phyloP scores from a whole-genome alignment of 306 rosid genomes.

The Argentina anserina region DNA sequence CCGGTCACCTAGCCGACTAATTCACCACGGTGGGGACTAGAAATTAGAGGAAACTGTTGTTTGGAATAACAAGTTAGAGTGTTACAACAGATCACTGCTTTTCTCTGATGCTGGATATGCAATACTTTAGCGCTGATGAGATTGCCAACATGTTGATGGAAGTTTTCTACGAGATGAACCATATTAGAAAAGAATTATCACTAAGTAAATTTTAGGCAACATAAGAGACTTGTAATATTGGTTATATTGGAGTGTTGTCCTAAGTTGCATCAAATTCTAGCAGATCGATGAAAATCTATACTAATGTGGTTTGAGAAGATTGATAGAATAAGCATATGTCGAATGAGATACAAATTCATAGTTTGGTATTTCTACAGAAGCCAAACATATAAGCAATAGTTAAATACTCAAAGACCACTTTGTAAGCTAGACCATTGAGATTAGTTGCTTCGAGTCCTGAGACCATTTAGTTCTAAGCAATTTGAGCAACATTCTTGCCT shows the following conservation, averaged over 20 bases:
- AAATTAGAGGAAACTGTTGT: background rate
- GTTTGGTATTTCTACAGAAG: background rate
- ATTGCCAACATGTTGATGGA: background rate
- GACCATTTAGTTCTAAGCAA: slow-evolving; percentile 62
- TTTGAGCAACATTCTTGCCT: slow-evolving; percentile 72
- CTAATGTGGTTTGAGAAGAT: background rate
- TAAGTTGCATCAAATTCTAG: background rate
- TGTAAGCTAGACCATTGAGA: background rate
- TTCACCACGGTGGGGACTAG: background rate
- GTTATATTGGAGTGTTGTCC: background rate
- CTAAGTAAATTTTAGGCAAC: too few species aligned
- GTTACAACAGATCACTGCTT: background rate
- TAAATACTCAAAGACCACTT: background rate
- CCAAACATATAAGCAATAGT: background rate
- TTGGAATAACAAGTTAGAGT: background rate
- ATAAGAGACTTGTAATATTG: background rate
- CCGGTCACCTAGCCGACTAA: background rate
- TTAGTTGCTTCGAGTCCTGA: slow-evolving; percentile 33
- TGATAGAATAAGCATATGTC: background rate
- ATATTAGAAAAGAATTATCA: background rate
- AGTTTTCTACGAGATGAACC: background rate
- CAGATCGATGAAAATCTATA: background rate
- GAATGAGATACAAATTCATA: background rate
- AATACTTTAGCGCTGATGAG: background rate
- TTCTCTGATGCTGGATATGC: background rate